Base-by-base conservation (phyloP, 139 green algal genomes). In the Asterochloris sp. region DNA sequence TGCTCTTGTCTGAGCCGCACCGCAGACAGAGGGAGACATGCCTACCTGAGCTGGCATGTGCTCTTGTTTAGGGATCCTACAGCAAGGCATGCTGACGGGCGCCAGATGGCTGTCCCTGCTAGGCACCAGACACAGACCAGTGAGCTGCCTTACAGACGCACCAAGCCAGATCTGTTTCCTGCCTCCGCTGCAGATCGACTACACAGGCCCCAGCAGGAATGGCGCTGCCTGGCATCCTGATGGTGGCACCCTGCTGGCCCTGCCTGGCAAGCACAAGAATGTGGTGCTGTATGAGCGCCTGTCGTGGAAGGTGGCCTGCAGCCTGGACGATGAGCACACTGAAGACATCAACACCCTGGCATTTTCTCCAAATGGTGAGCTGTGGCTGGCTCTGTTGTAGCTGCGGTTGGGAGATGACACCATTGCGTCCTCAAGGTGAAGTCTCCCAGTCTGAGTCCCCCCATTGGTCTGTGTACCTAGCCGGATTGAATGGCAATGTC, bases 301-400 rank as follows among this genome's bases (percentile, higher is more conserved):
- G 71, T 90, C 79, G 81, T 96, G 93, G 91, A 83, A 86, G 67
- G 67, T 73, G 0, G 81, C 82, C 11, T 78, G 61, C 61, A 62
- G 47, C 12, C 85, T 92, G 60, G 47, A 67, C 0, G 85, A 66
- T 24, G 28, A 60, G 13, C 94, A 97, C 76, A 83, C 47, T 10
- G 83, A 21, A 0, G 62, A 78, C 21, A 85, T 96, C 19, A 84
- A 83, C 27, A 63, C 89, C 14, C 24, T 96, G 11, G 82, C 88
- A 16, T 97, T 94, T 83, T 96, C 91, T 13, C 91, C 91, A 19
- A 98, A 97, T 83, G 94, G 91, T 89, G 73, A 69, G 38, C 38
- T 54, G 38, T 54, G 38, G 38, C 38, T 54, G 38, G 38, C 38
- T 54, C 4, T 54, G 2, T 6, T 54, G 38, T 54, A 54, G 38